Evolutionary conservation across 2,329 filamentous ascomycete species (phyloP).

Genomic region (Aspergillus calidoustus): DNA sequence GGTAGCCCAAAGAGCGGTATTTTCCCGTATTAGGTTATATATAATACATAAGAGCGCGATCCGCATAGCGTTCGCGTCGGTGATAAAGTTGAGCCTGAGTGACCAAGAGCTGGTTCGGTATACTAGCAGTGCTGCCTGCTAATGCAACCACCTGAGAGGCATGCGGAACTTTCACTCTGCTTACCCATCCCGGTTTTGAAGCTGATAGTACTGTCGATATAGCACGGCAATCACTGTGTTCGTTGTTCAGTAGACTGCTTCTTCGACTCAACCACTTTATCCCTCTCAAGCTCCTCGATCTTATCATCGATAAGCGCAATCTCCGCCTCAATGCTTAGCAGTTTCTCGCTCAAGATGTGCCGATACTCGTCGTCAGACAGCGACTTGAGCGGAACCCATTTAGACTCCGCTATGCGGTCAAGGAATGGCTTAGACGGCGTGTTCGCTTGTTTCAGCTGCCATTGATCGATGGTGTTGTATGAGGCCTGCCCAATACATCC

Average conservation of each 20-base stretch:
- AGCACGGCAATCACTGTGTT: constrained; percentile 8
- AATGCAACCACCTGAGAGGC: neutral
- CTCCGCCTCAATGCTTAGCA: constrained; percentile 73
- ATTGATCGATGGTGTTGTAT: constrained; percentile 58
- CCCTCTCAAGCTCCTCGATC: constrained; percentile 59
- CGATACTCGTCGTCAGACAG: constrained; percentile 76
- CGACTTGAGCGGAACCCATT: constrained; percentile 72
- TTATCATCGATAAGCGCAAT: constrained; percentile 79
- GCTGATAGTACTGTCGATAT: too few relatives aligned
- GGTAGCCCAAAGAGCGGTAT: neutral
- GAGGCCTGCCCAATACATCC: constrained; percentile 61
- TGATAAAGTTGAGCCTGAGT: too few relatives aligned
- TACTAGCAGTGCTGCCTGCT: neutral
- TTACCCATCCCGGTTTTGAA: neutral
- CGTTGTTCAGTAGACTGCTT: neutral
- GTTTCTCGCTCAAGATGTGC: constrained; percentile 70
- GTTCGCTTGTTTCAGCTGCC: constrained; percentile 46
- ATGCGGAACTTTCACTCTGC: neutral
- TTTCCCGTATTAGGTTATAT: neutral
- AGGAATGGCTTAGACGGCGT: constrained; percentile 47
- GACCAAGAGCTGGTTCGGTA: too few relatives aligned
- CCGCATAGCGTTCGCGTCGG: too few relatives aligned
- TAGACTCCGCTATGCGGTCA: constrained; percentile 61
- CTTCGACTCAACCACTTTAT: constrained; percentile 19
- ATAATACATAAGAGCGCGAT: too few relatives aligned